Conservation (phyloP, 202 grass and related monocot species). For the Carex arenaria region DNA sequence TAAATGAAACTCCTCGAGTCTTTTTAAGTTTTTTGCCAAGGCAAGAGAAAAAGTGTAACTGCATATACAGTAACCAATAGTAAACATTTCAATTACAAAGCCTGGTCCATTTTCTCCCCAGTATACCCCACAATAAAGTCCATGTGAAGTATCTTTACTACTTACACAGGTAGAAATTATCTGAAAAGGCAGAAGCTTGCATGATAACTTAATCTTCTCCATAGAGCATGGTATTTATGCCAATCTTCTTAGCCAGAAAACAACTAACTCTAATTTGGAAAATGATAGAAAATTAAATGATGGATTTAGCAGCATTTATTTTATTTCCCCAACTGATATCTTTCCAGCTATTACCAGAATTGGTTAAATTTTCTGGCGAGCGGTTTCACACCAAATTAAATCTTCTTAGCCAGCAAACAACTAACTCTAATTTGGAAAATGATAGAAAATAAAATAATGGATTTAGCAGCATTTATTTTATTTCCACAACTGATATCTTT, state of each 20-base stretch:
- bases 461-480: neutral
- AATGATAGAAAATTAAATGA: neutral
- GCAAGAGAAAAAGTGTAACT: neutral
- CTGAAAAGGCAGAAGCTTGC: neutral
- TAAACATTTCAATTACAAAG: neutral
- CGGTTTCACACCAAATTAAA: neutral
- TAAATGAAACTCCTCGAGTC: neutral
- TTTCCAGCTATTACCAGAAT: constrained; percentile 2
- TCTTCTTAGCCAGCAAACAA: neutral
- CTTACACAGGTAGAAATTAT: neutral
- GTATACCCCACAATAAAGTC: neutral
- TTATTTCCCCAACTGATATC: neutral
- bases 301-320: neutral
- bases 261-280: neutral
- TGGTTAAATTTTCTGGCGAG: neutral
- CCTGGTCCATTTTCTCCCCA: neutral
- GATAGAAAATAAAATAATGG: neutral
- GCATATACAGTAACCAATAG: neutral
- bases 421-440: neutral
- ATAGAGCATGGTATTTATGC: neutral
- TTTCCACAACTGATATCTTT: neutral
- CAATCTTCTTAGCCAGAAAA: neutral
- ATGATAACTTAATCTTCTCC: neutral
- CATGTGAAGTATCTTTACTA: neutral
- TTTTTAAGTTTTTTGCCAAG: neutral